Base-by-base conservation (phyloP, 2,329 filamentous ascomycete genomes). In the Aspergillus fumigatus region DNA sequence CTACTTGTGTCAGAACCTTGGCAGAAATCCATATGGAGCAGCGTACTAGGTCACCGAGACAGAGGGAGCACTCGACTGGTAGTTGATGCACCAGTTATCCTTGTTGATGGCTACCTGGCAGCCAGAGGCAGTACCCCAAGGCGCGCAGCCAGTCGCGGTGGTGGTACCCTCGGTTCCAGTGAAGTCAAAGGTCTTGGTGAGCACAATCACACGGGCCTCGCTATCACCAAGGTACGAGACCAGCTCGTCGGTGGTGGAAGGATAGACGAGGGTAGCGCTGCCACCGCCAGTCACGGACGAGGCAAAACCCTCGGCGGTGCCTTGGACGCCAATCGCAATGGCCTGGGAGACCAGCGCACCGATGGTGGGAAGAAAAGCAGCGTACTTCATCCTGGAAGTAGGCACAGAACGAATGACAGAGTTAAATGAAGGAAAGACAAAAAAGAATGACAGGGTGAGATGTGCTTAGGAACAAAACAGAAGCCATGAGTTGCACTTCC, bases 91-190 rank as follows among this genome's bases (percentile, higher is more conserved):
- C 80, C 82, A 84, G 66, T 77, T 66, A 66, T 84, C 72, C 74
- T 83, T 74, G 74, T 86, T 82, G 68, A 87, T 85, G 59, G 84
- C 81, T 41, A 79, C 63, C 75, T 87, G 84, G 72, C 84, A 84
- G 11, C 58, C 71, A 2, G 79, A 70, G 9, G 67, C 78, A 26
- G 81, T 83, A 40, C 81, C 83, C 73, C 79, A 84, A 23, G 84
- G 84, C 17, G 83, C 79, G 64, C 85, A 87, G 21, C 84, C 84
- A 17, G 75, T 78, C 47, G 69, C 77, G 29, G 76, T 81, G 6
- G 74, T 74, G 73, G 84, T 62, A 6, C 60, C 61, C 50, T 63
- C 61, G 4, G 52, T 63, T 7, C 56, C 54, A 3, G 55, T 57
- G 23, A 63, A 63, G 45, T 63, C 61, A 54, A 64, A 65, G 56